A percentile compares a stretch with the other conserved stretches of the same genome.
Evolutionary conservation across 1,284 basidiomycete genomes (phyloP).

Genomic region (Filobasidium uniguttulatum): DNA sequence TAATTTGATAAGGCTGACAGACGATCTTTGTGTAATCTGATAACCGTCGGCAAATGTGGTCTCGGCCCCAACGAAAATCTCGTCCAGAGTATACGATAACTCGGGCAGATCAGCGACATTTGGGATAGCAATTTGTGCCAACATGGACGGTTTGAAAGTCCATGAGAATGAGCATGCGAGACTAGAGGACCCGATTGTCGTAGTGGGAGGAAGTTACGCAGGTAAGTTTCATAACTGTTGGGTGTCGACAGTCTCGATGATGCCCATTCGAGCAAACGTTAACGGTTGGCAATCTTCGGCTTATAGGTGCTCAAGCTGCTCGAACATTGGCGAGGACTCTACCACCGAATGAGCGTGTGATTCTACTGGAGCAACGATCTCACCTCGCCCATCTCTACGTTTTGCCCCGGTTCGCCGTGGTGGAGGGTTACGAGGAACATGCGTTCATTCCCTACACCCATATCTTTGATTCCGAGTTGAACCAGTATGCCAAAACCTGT

Average conservation of each 20-base stretch:
- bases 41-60: too few relatives aligned
- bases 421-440: constrained; percentile 38
- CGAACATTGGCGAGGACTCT: constrained; percentile 46
- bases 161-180: background rate
- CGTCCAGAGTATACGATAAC: background rate
- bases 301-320: constrained; percentile 42
- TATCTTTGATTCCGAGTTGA: constrained; percentile 27
- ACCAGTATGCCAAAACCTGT: background rate
- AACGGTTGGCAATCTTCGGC: too few relatives aligned
- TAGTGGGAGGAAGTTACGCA: constrained; percentile 11
- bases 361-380: constrained; percentile 56
- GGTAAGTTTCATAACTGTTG: background rate
- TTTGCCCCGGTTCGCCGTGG: constrained; percentile 39
- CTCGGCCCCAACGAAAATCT: background rate
- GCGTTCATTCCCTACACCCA: constrained; percentile 53
- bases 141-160: background rate
- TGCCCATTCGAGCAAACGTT: too few relatives aligned
- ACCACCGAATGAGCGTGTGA: constrained; percentile 49
- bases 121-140: too few relatives aligned
- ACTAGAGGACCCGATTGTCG: constrained; percentile 5
- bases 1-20: too few relatives aligned
- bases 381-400: constrained; percentile 41
- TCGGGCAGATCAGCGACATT: too few relatives aligned
- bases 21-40: too few relatives aligned
- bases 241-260: too few relatives aligned